A percentile compares a stretch with the other conserved stretches of the same genome.
phyloP scores from a whole-genome alignment of 306 rosid species.

The Cucumis melo region DNA sequence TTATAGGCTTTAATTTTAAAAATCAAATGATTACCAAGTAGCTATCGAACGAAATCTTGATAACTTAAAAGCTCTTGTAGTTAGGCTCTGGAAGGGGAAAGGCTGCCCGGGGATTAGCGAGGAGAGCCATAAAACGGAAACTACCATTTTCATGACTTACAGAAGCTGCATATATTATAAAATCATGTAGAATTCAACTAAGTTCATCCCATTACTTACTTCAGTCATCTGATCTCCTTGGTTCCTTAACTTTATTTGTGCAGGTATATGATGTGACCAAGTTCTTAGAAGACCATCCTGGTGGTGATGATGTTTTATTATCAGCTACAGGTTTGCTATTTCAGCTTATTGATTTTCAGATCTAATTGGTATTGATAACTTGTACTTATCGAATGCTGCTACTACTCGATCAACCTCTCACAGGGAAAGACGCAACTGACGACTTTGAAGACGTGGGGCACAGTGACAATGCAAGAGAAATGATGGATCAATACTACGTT shows the following conservation, averaged over 20 bases:
- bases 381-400: not conserved
- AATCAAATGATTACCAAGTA: too few species aligned
- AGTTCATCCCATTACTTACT: not conserved
- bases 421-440: constrained; percentile 54
- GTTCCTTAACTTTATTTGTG: not conserved
- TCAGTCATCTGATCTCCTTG: not conserved
- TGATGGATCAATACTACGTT: constrained; percentile 31
- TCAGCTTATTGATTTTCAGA: not conserved
- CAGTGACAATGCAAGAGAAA: constrained; percentile 37
- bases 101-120: not conserved
- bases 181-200: not conserved
- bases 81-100: not conserved
- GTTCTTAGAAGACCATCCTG: constrained; percentile 50
- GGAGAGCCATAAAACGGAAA: not conserved
- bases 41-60: not conserved
- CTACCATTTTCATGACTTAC: not conserved
- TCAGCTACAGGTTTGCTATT: constrained; percentile 32
- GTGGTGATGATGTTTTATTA: constrained; percentile 47
- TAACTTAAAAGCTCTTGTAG: not conserved
- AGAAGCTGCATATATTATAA: not conserved
- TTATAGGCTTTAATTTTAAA: too few species aligned
- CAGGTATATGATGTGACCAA: constrained; percentile 45
- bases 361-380: not conserved
- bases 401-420: not conserved
- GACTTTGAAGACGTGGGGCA: constrained; percentile 58